Evolutionary conservation across 768 basidiomycete species (phyloP).

Genomic region (Mycena albidolilacea): DNA sequence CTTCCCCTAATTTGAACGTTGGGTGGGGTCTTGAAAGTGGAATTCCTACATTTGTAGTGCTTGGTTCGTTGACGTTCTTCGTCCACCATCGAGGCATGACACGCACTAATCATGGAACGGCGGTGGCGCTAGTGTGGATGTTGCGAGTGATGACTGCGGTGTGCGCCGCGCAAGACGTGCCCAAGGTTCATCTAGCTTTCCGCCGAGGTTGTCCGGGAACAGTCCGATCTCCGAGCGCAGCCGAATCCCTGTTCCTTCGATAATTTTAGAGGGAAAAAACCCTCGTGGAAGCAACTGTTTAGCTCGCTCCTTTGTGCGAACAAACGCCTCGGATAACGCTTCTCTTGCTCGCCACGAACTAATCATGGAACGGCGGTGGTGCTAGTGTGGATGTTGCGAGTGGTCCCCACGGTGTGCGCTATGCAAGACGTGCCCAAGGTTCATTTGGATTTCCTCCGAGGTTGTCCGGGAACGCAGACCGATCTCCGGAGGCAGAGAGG

Average conservation of each 20-base stretch:
- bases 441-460: too few relatives aligned
- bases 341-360: too few relatives aligned
- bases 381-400: too few relatives aligned
- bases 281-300: neutral
- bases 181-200: neutral
- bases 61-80: constrained; percentile 6
- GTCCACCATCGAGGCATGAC: constrained; percentile 1
- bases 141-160: neutral
- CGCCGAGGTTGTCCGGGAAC: neutral
- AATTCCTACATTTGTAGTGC: too few relatives aligned
- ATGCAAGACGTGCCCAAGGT: too few relatives aligned
- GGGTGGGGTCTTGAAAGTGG: too few relatives aligned
- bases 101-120: constrained; percentile 1
- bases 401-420: too few relatives aligned
- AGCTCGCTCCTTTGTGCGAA: neutral
- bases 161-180: constrained; percentile 4
- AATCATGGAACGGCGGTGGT: too few relatives aligned
- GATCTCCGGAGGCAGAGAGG: neutral
- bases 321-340: neutral
- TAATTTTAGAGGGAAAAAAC: neutral
- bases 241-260: neutral
- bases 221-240: neutral
- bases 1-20: too few relatives aligned
- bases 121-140: constrained; percentile 3
- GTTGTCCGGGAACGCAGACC: too few relatives aligned